Base-by-base conservation (phyloP, 352 stramenopile genomes). In the Globisporangium ultimum region DNA sequence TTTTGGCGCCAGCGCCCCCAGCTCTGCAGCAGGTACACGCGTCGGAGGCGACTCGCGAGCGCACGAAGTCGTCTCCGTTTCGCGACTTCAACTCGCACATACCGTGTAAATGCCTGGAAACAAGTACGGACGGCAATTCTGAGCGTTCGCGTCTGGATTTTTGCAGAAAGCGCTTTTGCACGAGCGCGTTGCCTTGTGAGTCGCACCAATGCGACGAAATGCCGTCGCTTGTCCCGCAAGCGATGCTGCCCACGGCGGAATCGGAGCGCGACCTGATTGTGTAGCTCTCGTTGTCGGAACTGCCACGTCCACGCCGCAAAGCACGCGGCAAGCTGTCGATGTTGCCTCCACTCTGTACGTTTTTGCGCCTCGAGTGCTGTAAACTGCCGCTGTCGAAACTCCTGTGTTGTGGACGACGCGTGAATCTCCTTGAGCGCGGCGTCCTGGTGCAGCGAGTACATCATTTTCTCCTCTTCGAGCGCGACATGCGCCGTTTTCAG, bases 391-490 rank as follows among this genome's bases (percentile, higher is more conserved):
- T 71, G 51, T 28, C 54, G 52, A 3, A 67, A 56, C 28, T 74
- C 55, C 17, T 79, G 63, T n/a, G 50, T 49, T 0, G 58, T 40
- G 21, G 69, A 74, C 6, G 55, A 48, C 21, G 47, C 48, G 34
- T 80, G 67, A 17, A 84, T 58, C 46, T 78, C 74, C 8, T 42
- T 53, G n/a, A 74, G 52, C 7, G 57, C 61, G 1, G 68, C 67
- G 40, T 66, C 58, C 34, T 86, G 68, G n/a, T 73, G 64, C 18
- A 80, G 48, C 18, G 64, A 40, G 55, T 75, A 67, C 21, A 76
- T 58, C 15, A 54, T 58, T 21, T 62, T 66, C 61, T 87, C 74
- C 55, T 87, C 76, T 42, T 84, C 70, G 51, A 87, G 66, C 4
- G 74, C 72, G 2, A 47, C 10, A 10, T 74, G 72, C 0, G 76